These are phyloP conservation scores for Chalara sp. DNA, from an alignment of 2,329 filamentous ascomycete species.

Conservation along the genomic window DNA sequence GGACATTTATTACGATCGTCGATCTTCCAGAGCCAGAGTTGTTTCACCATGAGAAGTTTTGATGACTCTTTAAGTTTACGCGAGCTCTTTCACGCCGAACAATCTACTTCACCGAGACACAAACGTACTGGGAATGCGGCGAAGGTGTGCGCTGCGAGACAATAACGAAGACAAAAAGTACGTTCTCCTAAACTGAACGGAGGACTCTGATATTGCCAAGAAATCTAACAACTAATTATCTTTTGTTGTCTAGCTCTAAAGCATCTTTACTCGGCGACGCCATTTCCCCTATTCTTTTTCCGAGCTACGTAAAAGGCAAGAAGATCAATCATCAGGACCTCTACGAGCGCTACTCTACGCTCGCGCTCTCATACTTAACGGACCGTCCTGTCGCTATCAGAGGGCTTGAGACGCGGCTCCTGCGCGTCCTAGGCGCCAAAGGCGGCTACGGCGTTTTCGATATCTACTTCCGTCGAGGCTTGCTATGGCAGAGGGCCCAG, in stretches of 20 bases:
- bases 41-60: too few species aligned
- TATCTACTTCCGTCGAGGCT: not conserved
- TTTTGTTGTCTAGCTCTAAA: not conserved
- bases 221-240: not conserved
- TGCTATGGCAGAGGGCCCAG: not conserved
- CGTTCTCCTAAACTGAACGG: not conserved
- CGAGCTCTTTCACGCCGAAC: slow-evolving; percentile 7
- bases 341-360: not conserved
- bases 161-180: not conserved
- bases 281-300: slow-evolving; percentile 3
- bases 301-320: not conserved
- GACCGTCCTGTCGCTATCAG: not conserved
- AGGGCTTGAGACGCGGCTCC: not conserved
- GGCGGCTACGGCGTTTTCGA: not conserved
- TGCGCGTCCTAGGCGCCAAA: not conserved
- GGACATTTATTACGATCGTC: too few species aligned
- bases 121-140: slow-evolving; percentile 20
- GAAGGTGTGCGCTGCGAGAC: not conserved
- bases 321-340: not conserved
- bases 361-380: not conserved
- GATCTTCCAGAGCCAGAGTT: too few species aligned
- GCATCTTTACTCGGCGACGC: not conserved
- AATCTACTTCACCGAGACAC: slow-evolving; percentile 12
- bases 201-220: not conserved
- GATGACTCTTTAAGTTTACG: too few species aligned